phyloP scores from a whole-genome alignment of 2,329 filamentous ascomycete species.

The Epichloe sp. region DNA sequence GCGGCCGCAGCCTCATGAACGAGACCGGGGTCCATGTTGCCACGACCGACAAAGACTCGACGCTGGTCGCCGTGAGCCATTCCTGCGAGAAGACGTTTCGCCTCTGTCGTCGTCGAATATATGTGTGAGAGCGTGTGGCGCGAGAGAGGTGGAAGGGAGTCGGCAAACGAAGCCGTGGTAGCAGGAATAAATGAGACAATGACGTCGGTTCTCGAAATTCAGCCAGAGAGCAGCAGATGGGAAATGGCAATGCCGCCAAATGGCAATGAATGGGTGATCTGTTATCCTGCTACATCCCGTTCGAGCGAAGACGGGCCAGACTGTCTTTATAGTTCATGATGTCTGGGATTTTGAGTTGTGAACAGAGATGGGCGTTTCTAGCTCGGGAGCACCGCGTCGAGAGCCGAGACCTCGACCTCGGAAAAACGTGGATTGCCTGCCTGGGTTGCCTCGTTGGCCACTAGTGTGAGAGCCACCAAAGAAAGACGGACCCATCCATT shows the following conservation, averaged over 20 bases:
- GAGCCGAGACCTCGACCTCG: slow-evolving; percentile 2
- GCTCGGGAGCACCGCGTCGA: neutral
- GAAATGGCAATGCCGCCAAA: neutral
- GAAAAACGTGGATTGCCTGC: neutral
- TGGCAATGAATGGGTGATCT: neutral
- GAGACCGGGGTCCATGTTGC: slow-evolving; percentile 7
- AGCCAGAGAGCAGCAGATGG: neutral
- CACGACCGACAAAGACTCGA: slow-evolving; percentile 3
- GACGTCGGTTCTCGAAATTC: too few species aligned
- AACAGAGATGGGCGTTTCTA: neutral
- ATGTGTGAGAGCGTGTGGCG: too few species aligned
- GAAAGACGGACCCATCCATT: neutral
- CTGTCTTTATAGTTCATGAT: slow-evolving; percentile 4
- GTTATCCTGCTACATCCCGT: neutral
- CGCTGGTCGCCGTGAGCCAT: slow-evolving; percentile 3
- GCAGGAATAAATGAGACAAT: neutral
- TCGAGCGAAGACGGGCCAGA: neutral
- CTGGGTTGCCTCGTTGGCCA: neutral
- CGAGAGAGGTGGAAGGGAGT: too few species aligned
- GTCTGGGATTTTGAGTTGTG: neutral
- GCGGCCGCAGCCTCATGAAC: slow-evolving; percentile 14
- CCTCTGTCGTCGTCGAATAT: too few species aligned
- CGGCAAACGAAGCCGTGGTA: too few species aligned
- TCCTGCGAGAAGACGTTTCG: too few species aligned
- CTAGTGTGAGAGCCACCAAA: neutral